phyloP scores from a whole-genome alignment of 164 flowering plant genomes.

The Vitis rotundifolia region DNA sequence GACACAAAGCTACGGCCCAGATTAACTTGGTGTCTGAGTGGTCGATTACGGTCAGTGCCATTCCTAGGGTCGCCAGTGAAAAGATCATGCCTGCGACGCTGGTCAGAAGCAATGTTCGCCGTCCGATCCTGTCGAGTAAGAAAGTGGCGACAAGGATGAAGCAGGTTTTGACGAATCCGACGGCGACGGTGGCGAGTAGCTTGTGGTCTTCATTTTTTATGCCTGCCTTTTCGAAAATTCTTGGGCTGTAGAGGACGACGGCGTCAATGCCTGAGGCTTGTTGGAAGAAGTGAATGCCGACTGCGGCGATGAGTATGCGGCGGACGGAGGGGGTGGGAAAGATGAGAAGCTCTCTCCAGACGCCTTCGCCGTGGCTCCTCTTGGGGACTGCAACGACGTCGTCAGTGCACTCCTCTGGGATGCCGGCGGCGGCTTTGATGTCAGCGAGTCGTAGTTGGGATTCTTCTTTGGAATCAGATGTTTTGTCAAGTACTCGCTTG shows the following conservation, averaged over 20 bases:
- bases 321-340: constrained; percentile 63
- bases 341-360: constrained; percentile 67
- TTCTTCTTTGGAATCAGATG: constrained; percentile 54
- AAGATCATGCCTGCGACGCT: constrained; percentile 63
- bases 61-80: constrained; percentile 40
- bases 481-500: constrained; percentile 44
- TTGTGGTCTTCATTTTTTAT: constrained; percentile 23
- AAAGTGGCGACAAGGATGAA: constrained; percentile 60
- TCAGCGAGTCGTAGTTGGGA: constrained; percentile 50
- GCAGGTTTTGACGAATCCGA: constrained; percentile 58
- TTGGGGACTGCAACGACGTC: constrained; percentile 45
- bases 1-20: constrained; percentile 53
- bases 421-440: constrained; percentile 66
- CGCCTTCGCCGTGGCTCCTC: constrained; percentile 43
- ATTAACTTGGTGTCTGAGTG: constrained; percentile 28
- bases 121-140: constrained; percentile 51
- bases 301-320: constrained; percentile 49
- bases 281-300: constrained; percentile 80
- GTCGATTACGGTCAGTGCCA: constrained; percentile 39
- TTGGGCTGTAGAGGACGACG: constrained; percentile 68
- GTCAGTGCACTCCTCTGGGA: constrained; percentile 45
- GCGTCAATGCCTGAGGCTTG: constrained; percentile 73
- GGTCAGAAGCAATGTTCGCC: constrained; percentile 60
- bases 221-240: constrained; percentile 68
- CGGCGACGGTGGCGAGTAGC: constrained; percentile 65